Base-by-base conservation (phyloP, 345 rosid species). In the Boechera stricta region DNA sequence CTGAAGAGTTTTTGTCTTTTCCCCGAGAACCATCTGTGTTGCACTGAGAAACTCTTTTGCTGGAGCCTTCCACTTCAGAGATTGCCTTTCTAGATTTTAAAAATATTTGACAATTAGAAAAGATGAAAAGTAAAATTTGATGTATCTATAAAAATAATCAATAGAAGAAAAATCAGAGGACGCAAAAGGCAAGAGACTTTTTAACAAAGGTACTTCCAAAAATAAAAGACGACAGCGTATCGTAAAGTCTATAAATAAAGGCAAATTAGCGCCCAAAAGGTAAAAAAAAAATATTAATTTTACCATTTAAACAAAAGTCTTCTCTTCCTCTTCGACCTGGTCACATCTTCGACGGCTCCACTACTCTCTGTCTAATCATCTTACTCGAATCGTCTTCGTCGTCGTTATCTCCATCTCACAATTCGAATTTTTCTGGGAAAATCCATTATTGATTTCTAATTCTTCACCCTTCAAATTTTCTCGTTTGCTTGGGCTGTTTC, bases 261-360 rank as follows among this genome's bases (percentile, higher is more conserved):
- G 2, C 5, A 10, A 60, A 26, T 61, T 73, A 72, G 78, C 78
- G 78, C 78, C 75, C 31, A 68, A 79, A 61, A 73, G 71, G 53
- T 45, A 73, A 67, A 44, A 7, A 58, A 26, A 2, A 44, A 54
- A 15, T 10, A 15, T 3, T 24, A 3, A 28, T 51, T 33, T 73
- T 65, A 70, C 71, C 59, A 4, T 65, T 54, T 29, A 6, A 18
- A 8, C 11, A 51, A 15, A 60, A 6, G 70, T 73, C 70, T 24
- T 61, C 47, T 69, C 51, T 58, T 39, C 32, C 8, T 26, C 53
- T 63, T 52, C 48, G 61, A 65, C 67, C 47, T 71, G 55, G 73
- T 65, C 77, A 70, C 81, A 18, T 63, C 74, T 39, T 67, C 74
- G 54, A 41, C 77, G 73, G 64, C 77, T 79, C 74, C 71, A 73